phyloP scores from a whole-genome alignment of 75 land plant genomes.

The Adiantum capillusveneris region DNA sequence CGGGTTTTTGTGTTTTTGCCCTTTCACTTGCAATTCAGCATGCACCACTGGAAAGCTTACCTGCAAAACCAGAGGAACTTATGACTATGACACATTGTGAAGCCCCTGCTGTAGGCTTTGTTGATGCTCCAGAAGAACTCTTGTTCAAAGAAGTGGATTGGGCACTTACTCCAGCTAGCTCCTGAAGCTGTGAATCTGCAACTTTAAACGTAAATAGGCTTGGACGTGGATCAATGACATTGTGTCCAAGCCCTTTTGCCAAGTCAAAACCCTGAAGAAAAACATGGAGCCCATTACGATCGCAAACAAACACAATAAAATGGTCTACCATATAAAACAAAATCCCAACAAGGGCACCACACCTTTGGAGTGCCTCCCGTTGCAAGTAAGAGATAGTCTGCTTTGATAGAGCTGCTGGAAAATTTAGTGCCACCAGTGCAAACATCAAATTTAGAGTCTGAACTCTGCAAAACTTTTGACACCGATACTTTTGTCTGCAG shows the following conservation, averaged over 20 bases:
- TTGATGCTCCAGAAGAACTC: no score
- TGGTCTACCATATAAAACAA: no score
- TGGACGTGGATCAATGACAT: conserved; percentile 71
- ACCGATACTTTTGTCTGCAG: conserved; percentile 62
- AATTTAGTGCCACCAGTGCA: conserved; percentile 30
- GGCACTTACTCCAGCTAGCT: conserved; percentile 88
- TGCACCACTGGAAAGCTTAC: conserved; percentile 52
- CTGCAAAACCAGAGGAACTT: no score
- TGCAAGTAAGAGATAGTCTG: conserved; percentile 75
- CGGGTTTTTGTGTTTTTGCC: conserved; percentile 25
- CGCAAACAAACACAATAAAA: no score
- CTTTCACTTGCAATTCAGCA: conserved; percentile 44
- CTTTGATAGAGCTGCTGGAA: conserved; percentile 20
- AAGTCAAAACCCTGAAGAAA: conserved; percentile 59
- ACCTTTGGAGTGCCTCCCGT: conserved; percentile 88
- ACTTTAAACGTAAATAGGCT: conserved; percentile 95
- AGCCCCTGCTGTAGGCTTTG: no score
- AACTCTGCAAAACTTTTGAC: conserved; percentile 15
- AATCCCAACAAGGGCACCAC: neutral
- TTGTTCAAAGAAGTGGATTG: no score
- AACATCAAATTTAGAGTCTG: conserved; percentile 44
- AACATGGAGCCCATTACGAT: neutral
- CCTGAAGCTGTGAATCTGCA: conserved; percentile 45
- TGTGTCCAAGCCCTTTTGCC: conserved; percentile 79
- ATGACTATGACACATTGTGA: no score